Conservation (phyloP, 176 grass and related monocot genomes). For the Oryza meridionalis region DNA sequence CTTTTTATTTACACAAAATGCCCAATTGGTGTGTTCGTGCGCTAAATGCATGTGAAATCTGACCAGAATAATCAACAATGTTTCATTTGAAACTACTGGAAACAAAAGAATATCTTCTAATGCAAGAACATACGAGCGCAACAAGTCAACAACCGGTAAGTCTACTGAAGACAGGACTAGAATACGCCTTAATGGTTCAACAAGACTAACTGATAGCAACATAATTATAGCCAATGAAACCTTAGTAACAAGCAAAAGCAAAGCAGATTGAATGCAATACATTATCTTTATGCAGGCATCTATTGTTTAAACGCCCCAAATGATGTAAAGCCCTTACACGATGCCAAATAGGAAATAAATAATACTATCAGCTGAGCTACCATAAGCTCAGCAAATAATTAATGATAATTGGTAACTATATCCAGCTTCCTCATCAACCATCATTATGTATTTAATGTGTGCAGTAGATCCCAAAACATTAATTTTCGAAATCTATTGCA, state of each 20-base stretch:
- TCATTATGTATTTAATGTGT: neutral
- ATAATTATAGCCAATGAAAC: constrained; percentile 5
- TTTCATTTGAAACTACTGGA: neutral
- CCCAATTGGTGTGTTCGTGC: neutral
- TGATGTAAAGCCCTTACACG: neutral
- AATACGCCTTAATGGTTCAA: neutral
- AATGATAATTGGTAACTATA: neutral
- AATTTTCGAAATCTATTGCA: neutral
- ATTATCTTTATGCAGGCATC: constrained; percentile 10
- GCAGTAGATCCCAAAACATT: neutral
- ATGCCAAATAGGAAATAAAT: constrained; percentile 4
- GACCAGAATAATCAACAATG: neutral
- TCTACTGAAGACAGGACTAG: constrained; percentile 6
- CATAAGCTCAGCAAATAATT: neutral
- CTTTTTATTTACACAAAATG: neutral
- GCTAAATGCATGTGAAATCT: neutral
- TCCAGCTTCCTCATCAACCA: neutral
- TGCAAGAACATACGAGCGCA: constrained; percentile 7
- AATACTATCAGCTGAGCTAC: neutral
- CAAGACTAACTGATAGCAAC: neutral
- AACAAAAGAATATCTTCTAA: neutral
- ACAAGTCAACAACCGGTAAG: neutral
- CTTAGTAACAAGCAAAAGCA: constrained; percentile 7
- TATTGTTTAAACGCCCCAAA: neutral
- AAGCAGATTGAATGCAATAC: neutral